A percentile compares a stretch with the other conserved stretches of the same genome.
These are phyloP conservation scores for Hypomontagnella monticulosa DNA, from an alignment of 495 filamentous ascomycete species.

Conservation along the genomic window DNA sequence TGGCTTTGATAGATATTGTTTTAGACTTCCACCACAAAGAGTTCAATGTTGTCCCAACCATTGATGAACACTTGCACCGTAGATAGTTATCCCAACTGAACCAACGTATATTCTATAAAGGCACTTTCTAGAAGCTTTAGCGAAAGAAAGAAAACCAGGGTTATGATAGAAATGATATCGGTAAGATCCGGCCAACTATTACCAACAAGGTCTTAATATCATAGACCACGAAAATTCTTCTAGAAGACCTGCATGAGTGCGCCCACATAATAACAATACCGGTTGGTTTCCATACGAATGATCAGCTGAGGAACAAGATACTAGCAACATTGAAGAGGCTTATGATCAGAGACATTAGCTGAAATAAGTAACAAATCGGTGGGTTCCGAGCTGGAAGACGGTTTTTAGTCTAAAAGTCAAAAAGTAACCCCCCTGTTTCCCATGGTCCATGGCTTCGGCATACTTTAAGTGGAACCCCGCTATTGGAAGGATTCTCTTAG, in stretches of 20 bases:
- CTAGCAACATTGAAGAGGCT: conserved; percentile 3
- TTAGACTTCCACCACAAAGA: background rate
- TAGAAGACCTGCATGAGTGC: conserved; percentile 3
- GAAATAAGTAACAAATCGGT: conserved; percentile 30
- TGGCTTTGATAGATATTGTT: no score
- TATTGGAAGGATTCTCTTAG: conserved; percentile 17
- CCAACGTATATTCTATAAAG: background rate
- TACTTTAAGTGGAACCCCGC: conserved; percentile 33
- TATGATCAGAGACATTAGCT: conserved; percentile 25
- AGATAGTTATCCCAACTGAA: conserved; percentile 1
- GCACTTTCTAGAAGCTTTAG: background rate
- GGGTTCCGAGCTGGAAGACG: conserved; percentile 29
- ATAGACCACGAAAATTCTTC: conserved; percentile 2
- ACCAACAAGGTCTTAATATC: conserved; percentile 17
- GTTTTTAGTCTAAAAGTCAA: background rate
- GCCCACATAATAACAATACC: background rate
- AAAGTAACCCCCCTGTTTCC: background rate
- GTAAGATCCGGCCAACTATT: conserved; percentile 22
- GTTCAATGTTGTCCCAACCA: conserved; percentile 14
- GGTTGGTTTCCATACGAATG: background rate
- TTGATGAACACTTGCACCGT: conserved; percentile 10
- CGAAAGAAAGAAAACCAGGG: background rate
- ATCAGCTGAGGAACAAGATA: conserved; percentile 20
- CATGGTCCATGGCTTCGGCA: conserved; percentile 26
- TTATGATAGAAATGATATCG: conserved; percentile 17